These are phyloP conservation scores for Jatropha multifida DNA, from an alignment of 441 rosid species.

Conservation along the genomic window DNA sequence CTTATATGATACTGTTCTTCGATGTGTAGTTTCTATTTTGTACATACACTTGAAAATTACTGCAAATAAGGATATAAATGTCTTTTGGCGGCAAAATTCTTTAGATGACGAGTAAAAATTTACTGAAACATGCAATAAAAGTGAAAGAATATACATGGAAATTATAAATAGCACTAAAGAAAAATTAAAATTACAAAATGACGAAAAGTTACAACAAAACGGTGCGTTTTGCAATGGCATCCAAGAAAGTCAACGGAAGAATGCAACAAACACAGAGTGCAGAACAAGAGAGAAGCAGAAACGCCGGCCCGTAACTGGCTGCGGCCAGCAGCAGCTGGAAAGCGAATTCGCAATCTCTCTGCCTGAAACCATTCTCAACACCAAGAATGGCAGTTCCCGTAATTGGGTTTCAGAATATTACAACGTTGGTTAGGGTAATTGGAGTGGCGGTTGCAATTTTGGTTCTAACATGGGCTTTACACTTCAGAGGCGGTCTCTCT, in stretches of 20 bases:
- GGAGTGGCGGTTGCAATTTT: slow-evolving; percentile 13
- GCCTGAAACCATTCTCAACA: not conserved
- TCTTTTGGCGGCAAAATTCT: no score
- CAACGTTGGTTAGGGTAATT: not conserved
- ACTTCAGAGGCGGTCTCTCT: slow-evolving; percentile 25
- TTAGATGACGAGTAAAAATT: no score
- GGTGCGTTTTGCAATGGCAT: no score
- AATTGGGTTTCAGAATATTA: not conserved
- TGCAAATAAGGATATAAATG: no score
- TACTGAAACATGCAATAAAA: no score
- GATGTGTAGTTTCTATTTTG: no score
- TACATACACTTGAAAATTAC: no score
- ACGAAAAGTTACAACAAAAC: no score
- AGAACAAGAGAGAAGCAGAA: not conserved
- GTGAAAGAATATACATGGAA: no score
- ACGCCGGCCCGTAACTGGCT: not conserved
- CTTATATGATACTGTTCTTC: no score
- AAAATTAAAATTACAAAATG: no score
- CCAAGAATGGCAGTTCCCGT: slow-evolving; percentile 4
- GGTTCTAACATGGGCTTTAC: slow-evolving; percentile 17
- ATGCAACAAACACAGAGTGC: not conserved
- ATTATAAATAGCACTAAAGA: no score
- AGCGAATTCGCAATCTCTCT: not conserved
- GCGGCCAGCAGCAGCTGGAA: not conserved
- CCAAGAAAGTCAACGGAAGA: not conserved